A percentile compares a stretch with the other conserved stretches of the same genome.
Evolutionary conservation across 345 rosid genomes (phyloP).

Genomic region (Acer yangbiense): DNA sequence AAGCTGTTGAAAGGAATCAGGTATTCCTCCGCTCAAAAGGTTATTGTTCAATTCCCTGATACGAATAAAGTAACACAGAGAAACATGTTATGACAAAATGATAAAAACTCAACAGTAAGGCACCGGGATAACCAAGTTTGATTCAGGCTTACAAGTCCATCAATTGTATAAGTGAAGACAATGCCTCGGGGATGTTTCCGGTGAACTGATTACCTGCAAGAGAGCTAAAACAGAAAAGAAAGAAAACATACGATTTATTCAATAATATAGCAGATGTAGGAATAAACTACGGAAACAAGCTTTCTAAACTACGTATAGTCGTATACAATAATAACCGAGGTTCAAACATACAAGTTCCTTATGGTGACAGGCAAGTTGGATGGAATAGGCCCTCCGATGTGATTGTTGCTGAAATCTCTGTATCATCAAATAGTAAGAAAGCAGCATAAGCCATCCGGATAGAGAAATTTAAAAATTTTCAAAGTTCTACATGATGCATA

Average conservation of each 20-base stretch:
- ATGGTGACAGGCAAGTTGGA: slow-evolving; percentile 65
- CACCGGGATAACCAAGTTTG: slow-evolving; percentile 14
- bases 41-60: slow-evolving; percentile 73
- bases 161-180: slow-evolving; percentile 47
- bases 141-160: slow-evolving; percentile 51
- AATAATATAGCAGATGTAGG: background rate
- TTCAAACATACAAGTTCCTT: slow-evolving; percentile 59
- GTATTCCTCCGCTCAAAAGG: slow-evolving; percentile 64
- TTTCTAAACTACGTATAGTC: background rate
- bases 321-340: background rate
- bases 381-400: slow-evolving; percentile 81
- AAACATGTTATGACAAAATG: slow-evolving; percentile 4
- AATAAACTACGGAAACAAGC: background rate
- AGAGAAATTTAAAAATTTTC: background rate
- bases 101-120: background rate
- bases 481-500: background rate
- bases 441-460: slow-evolving; percentile 8
- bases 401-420: slow-evolving; percentile 92
- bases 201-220: slow-evolving; percentile 61
- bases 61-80: slow-evolving; percentile 17
- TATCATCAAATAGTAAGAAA: slow-evolving; percentile 26
- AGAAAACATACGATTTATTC: background rate
- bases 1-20: slow-evolving; percentile 69
- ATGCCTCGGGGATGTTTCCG: slow-evolving; percentile 58
- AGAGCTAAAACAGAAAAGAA: slow-evolving; percentile 46